Conservation (phyloP, 345 rosid genomes). For the Pistacia atlantica region DNA sequence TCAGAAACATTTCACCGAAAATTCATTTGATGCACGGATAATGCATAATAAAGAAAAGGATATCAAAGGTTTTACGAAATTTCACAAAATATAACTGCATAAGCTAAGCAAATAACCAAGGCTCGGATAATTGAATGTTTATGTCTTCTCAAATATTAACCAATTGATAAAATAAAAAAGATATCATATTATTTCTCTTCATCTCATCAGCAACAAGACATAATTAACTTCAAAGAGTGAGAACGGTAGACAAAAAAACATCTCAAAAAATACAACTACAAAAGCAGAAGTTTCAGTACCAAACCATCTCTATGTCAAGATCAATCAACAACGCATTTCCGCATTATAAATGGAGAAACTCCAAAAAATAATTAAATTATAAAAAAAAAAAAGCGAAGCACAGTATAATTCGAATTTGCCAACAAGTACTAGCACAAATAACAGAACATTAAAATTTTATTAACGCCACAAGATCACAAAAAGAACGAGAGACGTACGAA, state of each 20-base stretch:
- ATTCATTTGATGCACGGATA: not conserved
- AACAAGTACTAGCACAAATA: not conserved
- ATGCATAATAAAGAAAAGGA: not conserved
- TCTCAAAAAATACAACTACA: not conserved
- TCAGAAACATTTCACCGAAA: not conserved
- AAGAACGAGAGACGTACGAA: constrained; percentile 32
- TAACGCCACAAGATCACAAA: not conserved
- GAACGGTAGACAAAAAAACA: not conserved
- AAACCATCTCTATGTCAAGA: not conserved
- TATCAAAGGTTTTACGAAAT: not conserved
- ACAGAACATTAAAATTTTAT: not conserved
- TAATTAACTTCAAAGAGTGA: not conserved
- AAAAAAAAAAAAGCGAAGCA: not conserved
- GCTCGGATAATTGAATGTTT: not conserved
- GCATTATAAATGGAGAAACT: not conserved
- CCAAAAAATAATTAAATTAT: not conserved
- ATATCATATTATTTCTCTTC: not conserved
- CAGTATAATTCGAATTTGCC: not conserved
- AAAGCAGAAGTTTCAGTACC: not conserved
- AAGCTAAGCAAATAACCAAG: not conserved
- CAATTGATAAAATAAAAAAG: not conserved
- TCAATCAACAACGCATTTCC: not conserved
- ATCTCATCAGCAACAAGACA: not conserved
- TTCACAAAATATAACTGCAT: not conserved
- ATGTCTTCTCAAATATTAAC: not conserved